These are phyloP conservation scores for Aspergillus nidulans DNA, from an alignment of 495 filamentous ascomycete species.

Conservation along the genomic window DNA sequence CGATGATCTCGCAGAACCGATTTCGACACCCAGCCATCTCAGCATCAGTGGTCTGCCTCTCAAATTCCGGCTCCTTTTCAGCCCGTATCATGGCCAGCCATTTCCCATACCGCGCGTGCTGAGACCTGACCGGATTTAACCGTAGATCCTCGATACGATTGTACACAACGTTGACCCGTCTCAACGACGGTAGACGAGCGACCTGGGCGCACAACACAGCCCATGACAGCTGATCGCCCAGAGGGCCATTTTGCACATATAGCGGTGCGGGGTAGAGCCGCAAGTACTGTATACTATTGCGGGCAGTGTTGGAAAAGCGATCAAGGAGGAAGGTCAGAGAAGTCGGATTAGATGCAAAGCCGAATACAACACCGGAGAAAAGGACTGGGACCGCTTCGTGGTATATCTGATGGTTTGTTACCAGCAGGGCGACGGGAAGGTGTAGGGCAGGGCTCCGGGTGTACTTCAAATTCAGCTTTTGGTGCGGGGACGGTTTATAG, in stretches of 20 bases:
- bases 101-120: neutral
- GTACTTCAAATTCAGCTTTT: neutral
- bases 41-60: neutral
- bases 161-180: neutral
- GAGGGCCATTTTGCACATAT: neutral
- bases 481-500: neutral
- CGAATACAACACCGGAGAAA: neutral
- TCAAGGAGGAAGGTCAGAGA: constrained; percentile 1
- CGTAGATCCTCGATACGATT: neutral
- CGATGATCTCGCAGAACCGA: neutral
- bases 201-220: neutral
- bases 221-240: neutral
- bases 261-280: constrained; percentile 4
- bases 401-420: neutral
- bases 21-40: neutral
- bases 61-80: neutral
- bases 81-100: neutral
- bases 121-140: neutral
- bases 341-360: neutral
- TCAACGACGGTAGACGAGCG: neutral
- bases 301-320: neutral
- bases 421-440: neutral
- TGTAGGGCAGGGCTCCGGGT: neutral
- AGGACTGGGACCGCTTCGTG: neutral
- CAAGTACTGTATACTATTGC: neutral